Evolutionary conservation across 371 early-diverging fungal genomes (phyloP).

Genomic region (Mucor indicus): DNA sequence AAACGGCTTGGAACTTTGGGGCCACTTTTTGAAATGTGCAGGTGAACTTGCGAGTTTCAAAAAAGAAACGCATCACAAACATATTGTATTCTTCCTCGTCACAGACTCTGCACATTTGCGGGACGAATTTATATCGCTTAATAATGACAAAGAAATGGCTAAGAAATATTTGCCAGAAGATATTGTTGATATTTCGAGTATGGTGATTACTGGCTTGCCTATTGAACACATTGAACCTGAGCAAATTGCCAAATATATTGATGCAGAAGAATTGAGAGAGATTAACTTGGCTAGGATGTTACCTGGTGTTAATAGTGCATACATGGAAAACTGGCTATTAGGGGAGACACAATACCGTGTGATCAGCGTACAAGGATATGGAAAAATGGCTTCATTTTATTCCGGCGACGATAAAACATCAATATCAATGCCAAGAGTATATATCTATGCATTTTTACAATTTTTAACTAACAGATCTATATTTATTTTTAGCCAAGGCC

Average conservation of each 20-base stretch:
- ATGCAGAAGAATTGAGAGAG: slow-evolving; percentile 20
- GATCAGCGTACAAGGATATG: slow-evolving; percentile 47
- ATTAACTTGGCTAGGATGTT: slow-evolving; percentile 23
- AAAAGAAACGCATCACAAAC: slow-evolving; percentile 34
- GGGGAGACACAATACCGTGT: slow-evolving; percentile 49
- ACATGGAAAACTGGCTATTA: slow-evolving; percentile 51
- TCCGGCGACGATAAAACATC: slow-evolving; percentile 34
- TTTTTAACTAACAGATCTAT: neutral
- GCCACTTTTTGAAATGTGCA: slow-evolving; percentile 47
- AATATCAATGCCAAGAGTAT: slow-evolving; percentile 26
- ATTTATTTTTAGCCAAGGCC: slow-evolving; percentile 16
- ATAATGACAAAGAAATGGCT: slow-evolving; percentile 18
- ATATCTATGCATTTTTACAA: neutral
- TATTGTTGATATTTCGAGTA: slow-evolving; percentile 23
- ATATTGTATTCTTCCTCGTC: slow-evolving; percentile 42
- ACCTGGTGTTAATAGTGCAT: slow-evolving; percentile 45
- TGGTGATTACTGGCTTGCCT: slow-evolving; percentile 46
- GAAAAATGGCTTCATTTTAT: slow-evolving; percentile 48
- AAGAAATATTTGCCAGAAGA: slow-evolving; percentile 21
- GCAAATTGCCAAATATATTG: slow-evolving; percentile 30
- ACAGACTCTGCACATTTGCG: slow-evolving; percentile 43
- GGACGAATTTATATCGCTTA: slow-evolving; percentile 38
- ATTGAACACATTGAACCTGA: slow-evolving; percentile 50
- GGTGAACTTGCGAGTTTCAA: slow-evolving; percentile 35
- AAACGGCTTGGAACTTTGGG: slow-evolving; percentile 36